Percentiles rank a stretch among this genome's conserved stretches.
Conservation (phyloP, 2,329 filamentous ascomycete genomes). For the Microsporum ferrugineum region DNA sequence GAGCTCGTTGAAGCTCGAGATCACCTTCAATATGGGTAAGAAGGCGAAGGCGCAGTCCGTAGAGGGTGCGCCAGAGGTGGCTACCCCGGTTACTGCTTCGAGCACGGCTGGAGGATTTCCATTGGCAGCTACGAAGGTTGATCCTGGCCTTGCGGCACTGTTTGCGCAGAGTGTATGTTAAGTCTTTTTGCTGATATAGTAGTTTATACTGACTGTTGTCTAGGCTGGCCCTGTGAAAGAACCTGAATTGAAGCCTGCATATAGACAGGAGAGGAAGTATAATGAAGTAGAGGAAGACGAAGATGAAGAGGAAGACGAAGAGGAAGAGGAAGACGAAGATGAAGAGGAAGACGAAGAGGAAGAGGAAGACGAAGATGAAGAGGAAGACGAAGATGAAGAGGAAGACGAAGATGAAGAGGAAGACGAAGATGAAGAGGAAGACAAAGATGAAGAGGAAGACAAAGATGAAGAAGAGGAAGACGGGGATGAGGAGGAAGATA, state of each 20-base stretch:
- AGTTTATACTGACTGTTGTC: neutral
- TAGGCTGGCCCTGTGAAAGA: constrained; percentile 33
- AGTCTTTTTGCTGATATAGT: neutral
- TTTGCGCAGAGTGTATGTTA: constrained; percentile 60
- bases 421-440: constrained; percentile 30
- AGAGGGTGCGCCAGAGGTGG: constrained; percentile 6
- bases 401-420: constrained; percentile 20
- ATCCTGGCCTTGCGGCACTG: constrained; percentile 57
- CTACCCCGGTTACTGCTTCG: constrained; percentile 16
- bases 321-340: constrained; percentile 21
- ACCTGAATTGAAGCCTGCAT: constrained; percentile 16
- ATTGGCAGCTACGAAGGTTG: constrained; percentile 44
- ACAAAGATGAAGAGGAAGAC: constrained; percentile 39
- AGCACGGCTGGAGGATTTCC: constrained; percentile 18
- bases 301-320: constrained; percentile 19
- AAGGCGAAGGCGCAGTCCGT: constrained; percentile 11
- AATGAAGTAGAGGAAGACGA: constrained; percentile 24
- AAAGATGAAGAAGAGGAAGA: constrained; percentile 50
- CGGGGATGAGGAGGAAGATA: neutral
- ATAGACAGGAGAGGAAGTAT: constrained; percentile 10
- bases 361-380: constrained; percentile 44
- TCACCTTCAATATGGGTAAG: constrained; percentile 6
- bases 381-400: constrained; percentile 36
- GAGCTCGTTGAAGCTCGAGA: neutral
- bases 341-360: constrained; percentile 36